Conservation (phyloP, 208 protist species). For the Phytomonas francai region DNA sequence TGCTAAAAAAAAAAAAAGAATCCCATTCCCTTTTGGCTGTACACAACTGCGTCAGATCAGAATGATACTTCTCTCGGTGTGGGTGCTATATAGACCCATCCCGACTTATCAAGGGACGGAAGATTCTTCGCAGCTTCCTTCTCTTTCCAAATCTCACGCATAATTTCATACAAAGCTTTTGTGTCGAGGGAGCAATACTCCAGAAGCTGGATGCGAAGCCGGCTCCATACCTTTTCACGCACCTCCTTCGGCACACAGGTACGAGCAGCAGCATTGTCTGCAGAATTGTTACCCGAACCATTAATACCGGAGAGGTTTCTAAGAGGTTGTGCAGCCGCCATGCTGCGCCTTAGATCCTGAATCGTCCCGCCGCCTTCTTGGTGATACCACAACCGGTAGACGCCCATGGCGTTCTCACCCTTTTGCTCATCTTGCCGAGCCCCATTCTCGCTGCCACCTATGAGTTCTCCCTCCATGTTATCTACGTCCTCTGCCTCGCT, state of each 20-base stretch:
- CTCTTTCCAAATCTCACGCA: conserved; percentile 76
- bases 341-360: conserved; percentile 45
- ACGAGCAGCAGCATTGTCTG: neutral
- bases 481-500: conserved; percentile 16
- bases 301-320: neutral
- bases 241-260: conserved; percentile 29
- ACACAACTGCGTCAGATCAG: conserved; percentile 8
- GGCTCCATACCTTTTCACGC: conserved; percentile 62
- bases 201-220: conserved; percentile 78
- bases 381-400: conserved; percentile 86
- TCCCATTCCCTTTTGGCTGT: neutral
- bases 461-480: conserved; percentile 6
- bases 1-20: conserved; percentile 1
- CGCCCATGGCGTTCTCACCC: conserved; percentile 85
- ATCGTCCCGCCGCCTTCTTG: conserved; percentile 76
- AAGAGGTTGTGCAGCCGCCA: conserved; percentile 3
- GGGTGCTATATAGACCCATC: conserved; percentile 70
- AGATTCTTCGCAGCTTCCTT: conserved; percentile 31
- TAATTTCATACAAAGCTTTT: conserved; percentile 80
- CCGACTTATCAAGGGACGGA: conserved; percentile 57
- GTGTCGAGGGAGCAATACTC: conserved; percentile 89
- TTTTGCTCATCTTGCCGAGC: conserved; percentile 46
- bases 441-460: conserved; percentile 5
- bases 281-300: neutral
- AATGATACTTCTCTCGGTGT: conserved; percentile 42